Evolutionary conservation across 2,329 filamentous ascomycete species (phyloP).

Genomic region (Hymenoscyphus repandus): DNA sequence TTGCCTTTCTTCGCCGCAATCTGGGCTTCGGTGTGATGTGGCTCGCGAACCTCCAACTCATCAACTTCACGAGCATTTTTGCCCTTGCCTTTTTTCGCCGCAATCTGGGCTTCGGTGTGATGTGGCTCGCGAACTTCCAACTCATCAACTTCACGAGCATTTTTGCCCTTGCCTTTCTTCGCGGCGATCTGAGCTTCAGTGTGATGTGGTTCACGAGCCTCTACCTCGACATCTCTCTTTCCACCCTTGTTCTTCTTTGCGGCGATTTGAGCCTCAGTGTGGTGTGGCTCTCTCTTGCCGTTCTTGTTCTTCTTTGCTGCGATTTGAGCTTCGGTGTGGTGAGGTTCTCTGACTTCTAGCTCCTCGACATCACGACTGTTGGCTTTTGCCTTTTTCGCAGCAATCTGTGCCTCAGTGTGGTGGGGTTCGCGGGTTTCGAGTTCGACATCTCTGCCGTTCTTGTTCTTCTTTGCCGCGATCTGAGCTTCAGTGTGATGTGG

Average conservation of each 20-base stretch:
- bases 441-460: not conserved
- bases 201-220: constrained; percentile 15
- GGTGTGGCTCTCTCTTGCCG: not conserved
- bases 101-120: constrained; percentile 23
- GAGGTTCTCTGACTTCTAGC: constrained; percentile 11
- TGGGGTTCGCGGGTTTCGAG: not conserved
- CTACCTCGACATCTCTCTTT: constrained; percentile 5
- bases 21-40: constrained; percentile 22
- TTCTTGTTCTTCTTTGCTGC: constrained; percentile 19
- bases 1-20: constrained; percentile 22
- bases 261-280: constrained; percentile 23
- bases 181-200: constrained; percentile 23
- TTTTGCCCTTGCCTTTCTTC: constrained; percentile 14
- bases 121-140: too few species aligned
- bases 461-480: constrained; percentile 17
- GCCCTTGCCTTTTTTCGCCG: constrained; percentile 18
- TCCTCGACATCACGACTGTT: constrained; percentile 3
- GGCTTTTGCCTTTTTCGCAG: not conserved
- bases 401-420: constrained; percentile 8
- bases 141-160: constrained; percentile 2
- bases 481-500: constrained; percentile 21
- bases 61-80: constrained; percentile 5
- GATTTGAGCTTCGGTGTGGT: constrained; percentile 24
- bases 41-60: too few species aligned
- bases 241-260: constrained; percentile 17